Conservation (phyloP, 2,329 filamentous ascomycete genomes). For the Xylariaceae sp. region DNA sequence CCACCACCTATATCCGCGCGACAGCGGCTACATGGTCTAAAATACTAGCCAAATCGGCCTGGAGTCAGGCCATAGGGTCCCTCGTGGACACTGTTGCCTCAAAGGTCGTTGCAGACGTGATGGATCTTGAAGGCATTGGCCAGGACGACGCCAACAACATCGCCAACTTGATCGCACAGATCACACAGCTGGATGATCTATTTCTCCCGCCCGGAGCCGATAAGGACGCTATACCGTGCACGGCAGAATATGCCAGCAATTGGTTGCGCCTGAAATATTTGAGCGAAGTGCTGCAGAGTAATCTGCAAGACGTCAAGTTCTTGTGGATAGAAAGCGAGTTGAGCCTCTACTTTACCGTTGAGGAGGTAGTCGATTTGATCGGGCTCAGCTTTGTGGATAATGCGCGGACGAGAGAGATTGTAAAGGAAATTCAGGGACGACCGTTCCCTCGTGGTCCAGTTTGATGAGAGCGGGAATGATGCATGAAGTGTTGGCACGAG, state of each 20-base stretch:
- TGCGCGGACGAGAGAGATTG: conserved; percentile 50
- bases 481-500: neutral
- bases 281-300: conserved; percentile 60
- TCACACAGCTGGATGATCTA: conserved; percentile 55
- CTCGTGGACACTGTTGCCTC: conserved; percentile 53
- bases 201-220: conserved; percentile 42
- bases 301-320: conserved; percentile 57
- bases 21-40: conserved; percentile 53
- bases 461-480: neutral
- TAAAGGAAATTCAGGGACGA: conserved; percentile 52
- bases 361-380: conserved; percentile 59
- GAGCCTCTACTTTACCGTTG: conserved; percentile 55
- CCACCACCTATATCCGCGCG: conserved; percentile 47
- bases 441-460: conserved; percentile 36
- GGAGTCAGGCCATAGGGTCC: conserved; percentile 58
- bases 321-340: conserved; percentile 63
- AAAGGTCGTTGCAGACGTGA: conserved; percentile 57
- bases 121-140: conserved; percentile 56
- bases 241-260: conserved; percentile 54
- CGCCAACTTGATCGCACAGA: conserved; percentile 51
- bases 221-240: conserved; percentile 45
- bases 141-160: conserved; percentile 61
- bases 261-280: conserved; percentile 63
- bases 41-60: conserved; percentile 56
- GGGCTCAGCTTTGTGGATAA: conserved; percentile 61